phyloP scores from a whole-genome alignment of 352 stramenopile genomes.

The Peronospora tabacina region DNA sequence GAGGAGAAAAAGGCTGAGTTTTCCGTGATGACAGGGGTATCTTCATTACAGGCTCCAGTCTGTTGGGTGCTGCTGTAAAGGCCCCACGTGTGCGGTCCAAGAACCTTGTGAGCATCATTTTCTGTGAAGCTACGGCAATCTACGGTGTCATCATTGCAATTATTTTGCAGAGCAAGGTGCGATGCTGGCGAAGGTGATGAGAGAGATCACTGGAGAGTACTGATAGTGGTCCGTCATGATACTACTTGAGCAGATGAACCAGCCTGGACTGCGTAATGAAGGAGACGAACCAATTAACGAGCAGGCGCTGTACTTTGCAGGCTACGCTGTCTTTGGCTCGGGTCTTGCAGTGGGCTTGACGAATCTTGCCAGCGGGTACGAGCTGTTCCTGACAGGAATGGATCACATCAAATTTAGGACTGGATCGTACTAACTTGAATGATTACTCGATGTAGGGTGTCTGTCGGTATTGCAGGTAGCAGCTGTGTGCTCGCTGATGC shows the following conservation, averaged over 20 bases:
- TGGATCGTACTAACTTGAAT: conserved; percentile 6
- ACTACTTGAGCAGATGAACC: conserved; percentile 50
- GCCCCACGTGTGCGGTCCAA: conserved; percentile 97
- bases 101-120: conserved; percentile 99
- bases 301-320: conserved; percentile 90
- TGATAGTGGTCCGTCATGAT: conserved; percentile 1
- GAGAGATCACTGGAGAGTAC: neutral
- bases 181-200: neutral
- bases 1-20: neutral
- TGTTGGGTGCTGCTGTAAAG: conserved; percentile 97
- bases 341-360: conserved; percentile 97
- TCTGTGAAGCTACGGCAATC: conserved; percentile 99
- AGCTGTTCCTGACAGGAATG: conserved; percentile 2
- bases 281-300: conserved; percentile 70
- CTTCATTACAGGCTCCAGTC: conserved; percentile 90
- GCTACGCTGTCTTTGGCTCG: conserved; percentile 96
- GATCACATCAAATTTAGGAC: neutral
- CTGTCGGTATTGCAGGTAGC: conserved; percentile 96
- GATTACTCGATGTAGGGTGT: conserved; percentile 65
- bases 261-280: conserved; percentile 49
- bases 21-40: conserved; percentile 58
- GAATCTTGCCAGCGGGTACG: conserved; percentile 93
- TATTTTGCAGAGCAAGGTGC: conserved; percentile 96
- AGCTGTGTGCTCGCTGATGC: conserved; percentile 97
- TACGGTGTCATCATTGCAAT: conserved; percentile 99